Evolutionary conservation across 768 basidiomycete species (phyloP).

Genomic region (Rhodotorula sphaerocarpa): DNA sequence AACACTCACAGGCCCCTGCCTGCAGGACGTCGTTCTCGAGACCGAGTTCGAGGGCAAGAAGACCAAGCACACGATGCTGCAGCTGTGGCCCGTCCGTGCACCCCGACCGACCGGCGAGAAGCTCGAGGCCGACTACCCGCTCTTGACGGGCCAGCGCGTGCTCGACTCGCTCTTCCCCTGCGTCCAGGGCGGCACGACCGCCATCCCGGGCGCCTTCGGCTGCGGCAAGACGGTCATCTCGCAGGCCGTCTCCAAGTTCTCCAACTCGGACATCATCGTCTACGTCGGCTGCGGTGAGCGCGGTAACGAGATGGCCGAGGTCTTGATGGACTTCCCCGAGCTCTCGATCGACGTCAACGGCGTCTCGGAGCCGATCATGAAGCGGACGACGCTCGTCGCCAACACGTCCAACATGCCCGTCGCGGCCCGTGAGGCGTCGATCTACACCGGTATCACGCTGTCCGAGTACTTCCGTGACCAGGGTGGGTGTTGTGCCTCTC

Average conservation of each 20-base stretch:
- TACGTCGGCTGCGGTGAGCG: conserved; percentile 99
- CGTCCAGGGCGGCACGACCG: conserved; percentile 91
- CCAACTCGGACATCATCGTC: conserved; percentile 97
- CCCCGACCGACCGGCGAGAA: conserved; percentile 94
- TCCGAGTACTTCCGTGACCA: conserved; percentile 99
- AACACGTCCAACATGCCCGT: conserved; percentile 99
- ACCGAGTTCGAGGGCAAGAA: conserved; percentile 95
- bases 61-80: conserved; percentile 91
- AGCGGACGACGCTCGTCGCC: conserved; percentile 94
- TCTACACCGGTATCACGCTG: conserved; percentile 99
- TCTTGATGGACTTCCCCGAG: conserved; percentile 92
- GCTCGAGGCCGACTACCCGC: conserved; percentile 79
- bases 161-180: conserved; percentile 96
- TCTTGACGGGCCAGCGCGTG: conserved; percentile 93
- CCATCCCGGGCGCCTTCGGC: conserved; percentile 97
- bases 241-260: conserved; percentile 93
- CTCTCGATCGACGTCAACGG: conserved; percentile 81
- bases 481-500: conserved; percentile 42
- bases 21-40: conserved; percentile 84
- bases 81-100: conserved; percentile 97
- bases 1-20: neutral
- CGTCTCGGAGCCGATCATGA: conserved; percentile 99
- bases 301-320: conserved; percentile 71
- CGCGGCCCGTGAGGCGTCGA: conserved; percentile 96
- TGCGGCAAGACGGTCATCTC: conserved; percentile 99